Evolutionary conservation across 75 land plant species (phyloP), one percentile per base, ranked within the genome.

Genomic region (Gnetum montanum): DNA sequence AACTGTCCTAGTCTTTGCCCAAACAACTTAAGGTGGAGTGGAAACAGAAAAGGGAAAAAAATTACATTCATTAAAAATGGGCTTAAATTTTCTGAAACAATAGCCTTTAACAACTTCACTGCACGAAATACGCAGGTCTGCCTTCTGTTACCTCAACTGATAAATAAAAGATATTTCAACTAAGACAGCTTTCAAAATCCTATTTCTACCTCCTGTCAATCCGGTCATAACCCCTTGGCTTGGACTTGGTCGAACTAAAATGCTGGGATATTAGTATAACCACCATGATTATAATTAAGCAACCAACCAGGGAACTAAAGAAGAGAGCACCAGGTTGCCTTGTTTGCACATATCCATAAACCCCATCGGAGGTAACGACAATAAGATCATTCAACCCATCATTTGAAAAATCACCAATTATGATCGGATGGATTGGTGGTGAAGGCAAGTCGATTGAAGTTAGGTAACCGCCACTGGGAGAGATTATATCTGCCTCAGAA

Each of bases 241-340:
- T 89, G n/a, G 80, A 82, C 52, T 75, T 86, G 4, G 63, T 34
- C 12, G 87, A 74, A 26, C 73, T 81, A 23, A 95, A 49, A 57
- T 95, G 83, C 37, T 90, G 96, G 1, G 77, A 72, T 7, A 95
- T 68, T 46, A 90, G 84, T 16, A 95, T 74, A 51, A 86, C 96
- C 40, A 60, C 90, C 91, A 95, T 95, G 37, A 90, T 69, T 29
- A 90, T 55, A 30, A 95, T 78, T 34, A 95, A 72, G 66, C 87
- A 87, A 4, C 92, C 99, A 36, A 95, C 92, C 31, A 95, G 65
- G 7, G 87, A 83, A 63, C 96, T 95, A 61, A 95, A 95, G 61
- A 95, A 81, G 22, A 90, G 66, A 44, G 91, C 96, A 8, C 99
- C 99, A n/a, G 96, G 98, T 46, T 94, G 98, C 62, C 86, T 73